Conservation (phyloP, 2,329 filamentous ascomycete species). For the Delphinella strobiligena region DNA sequence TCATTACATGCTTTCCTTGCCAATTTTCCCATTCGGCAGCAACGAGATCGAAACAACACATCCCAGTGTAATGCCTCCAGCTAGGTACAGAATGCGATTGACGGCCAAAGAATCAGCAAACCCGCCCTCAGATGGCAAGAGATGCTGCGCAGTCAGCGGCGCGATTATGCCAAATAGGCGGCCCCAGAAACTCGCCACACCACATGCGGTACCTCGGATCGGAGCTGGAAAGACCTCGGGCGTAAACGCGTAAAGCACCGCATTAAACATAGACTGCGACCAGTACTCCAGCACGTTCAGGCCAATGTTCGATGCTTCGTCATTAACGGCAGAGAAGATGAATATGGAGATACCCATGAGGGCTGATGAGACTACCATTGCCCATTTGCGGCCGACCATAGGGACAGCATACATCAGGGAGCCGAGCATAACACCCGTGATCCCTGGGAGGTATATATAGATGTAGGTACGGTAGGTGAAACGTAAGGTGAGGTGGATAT, state of each 20-base stretch:
- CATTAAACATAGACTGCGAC: conserved; percentile 41
- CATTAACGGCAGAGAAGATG: conserved; percentile 33
- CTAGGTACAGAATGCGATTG: conserved; percentile 44
- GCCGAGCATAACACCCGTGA: conserved; percentile 39
- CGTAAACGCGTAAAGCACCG: conserved; percentile 40
- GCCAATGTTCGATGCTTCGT: conserved; percentile 34
- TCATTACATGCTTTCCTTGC: conserved; percentile 21
- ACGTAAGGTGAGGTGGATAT: conserved; percentile 29
- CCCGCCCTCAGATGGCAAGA: conserved; percentile 13
- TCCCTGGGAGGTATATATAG: conserved; percentile 42
- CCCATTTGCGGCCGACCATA: conserved; percentile 32
- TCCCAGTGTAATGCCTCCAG: conserved; percentile 42
- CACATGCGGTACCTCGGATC: conserved; percentile 41
- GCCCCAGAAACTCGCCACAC: conserved; percentile 48
- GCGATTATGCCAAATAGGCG: conserved; percentile 46
- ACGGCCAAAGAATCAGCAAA: conserved; percentile 20
- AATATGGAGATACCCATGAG: conserved; percentile 35
- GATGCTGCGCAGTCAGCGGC: conserved; percentile 42
- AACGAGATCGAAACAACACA: conserved; percentile 40
- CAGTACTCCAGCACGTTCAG: conserved; percentile 42
- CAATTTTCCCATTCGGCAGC: conserved; percentile 30
- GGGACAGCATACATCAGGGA: conserved; percentile 36
- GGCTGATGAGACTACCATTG: conserved; percentile 30
- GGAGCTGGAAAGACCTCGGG: conserved; percentile 40
- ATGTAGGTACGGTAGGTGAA: conserved; percentile 43